These are phyloP conservation scores for Botryotinia globosa DNA, from an alignment of 2,329 filamentous ascomycete species.

Conservation along the genomic window DNA sequence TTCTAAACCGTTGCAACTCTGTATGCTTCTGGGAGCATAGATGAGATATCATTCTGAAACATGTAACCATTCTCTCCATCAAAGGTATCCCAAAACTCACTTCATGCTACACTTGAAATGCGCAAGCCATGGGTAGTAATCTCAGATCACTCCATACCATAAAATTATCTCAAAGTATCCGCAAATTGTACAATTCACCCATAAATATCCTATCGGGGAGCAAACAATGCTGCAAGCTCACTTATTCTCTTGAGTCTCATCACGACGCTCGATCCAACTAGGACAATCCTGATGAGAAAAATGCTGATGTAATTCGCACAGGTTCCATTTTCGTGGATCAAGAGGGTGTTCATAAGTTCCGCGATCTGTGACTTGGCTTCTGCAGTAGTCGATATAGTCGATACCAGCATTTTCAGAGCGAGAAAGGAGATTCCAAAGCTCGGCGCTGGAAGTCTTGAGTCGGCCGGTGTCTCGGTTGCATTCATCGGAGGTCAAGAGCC, in stretches of 20 bases:
- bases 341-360: background rate
- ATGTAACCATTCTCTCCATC: background rate
- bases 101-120: fast-evolving
- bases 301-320: background rate
- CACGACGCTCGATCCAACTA: background rate
- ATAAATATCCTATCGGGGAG: background rate
- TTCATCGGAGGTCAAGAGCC: background rate
- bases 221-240: fast-evolving
- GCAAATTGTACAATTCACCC: background rate
- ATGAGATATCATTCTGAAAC: too few species aligned
- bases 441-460: background rate
- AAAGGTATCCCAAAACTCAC: background rate
- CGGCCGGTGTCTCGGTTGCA: background rate
- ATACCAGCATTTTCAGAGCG: background rate
- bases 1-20: too few species aligned
- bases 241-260: background rate
- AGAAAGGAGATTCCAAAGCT: background rate
- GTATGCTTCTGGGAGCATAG: too few species aligned
- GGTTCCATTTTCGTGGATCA: background rate
- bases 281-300: background rate
- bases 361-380: background rate
- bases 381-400: background rate
- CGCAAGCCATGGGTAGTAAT: background rate
- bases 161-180: background rate
- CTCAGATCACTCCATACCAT: background rate